Evolutionary conservation across 1,284 basidiomycete species (phyloP), one percentile per base, ranked within the genome.

Genomic region (Meripilus lineatus): DNA sequence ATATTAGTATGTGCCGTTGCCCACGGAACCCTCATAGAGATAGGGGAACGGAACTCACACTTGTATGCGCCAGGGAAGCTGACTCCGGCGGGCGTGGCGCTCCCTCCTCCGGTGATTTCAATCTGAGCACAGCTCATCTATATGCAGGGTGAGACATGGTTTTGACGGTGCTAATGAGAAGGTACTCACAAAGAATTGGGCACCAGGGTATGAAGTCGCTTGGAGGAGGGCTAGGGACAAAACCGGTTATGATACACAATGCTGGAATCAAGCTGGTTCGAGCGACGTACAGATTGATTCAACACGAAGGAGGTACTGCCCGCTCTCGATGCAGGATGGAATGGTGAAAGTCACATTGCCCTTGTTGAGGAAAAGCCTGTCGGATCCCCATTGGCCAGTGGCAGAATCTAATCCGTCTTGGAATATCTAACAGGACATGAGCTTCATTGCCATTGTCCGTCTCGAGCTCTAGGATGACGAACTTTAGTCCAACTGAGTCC

Each of bases 291-390:
- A 48, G 44, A 58, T 58, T 21, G 49, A 37, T 36, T 56, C 54
- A 25, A 47, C 46, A 15, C 51, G 44, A 8, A 53, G 48, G 22
- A 50, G 50, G 51, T 58, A 58, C 40, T 56, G 50, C 11, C 56
- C 56, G 13, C 47, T 42, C 8, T 40, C 21, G 17, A 63, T 46
- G 34, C 54, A 58, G n/a, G 44, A 50, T 3, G 61, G 62, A 37
- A 63, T 68, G 11, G 62, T 67, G 58, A 72, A 70, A 17, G 61
- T 69, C 28, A 62, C 65, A 36, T 67, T 68, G 15, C 71, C 70
- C 39, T 62, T 55, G 53, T 70, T 70, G 44, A 64, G 49, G 51
- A 69, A 67, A 14, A 74, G 60, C n/a, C 58, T 57, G 57, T 72
- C 69, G 11, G 66, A 66, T 3, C 57, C 69, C 68, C 68, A 71